These are phyloP conservation scores for Cyathus striatus DNA, from an alignment of 768 basidiomycete genomes.

Conservation along the genomic window DNA sequence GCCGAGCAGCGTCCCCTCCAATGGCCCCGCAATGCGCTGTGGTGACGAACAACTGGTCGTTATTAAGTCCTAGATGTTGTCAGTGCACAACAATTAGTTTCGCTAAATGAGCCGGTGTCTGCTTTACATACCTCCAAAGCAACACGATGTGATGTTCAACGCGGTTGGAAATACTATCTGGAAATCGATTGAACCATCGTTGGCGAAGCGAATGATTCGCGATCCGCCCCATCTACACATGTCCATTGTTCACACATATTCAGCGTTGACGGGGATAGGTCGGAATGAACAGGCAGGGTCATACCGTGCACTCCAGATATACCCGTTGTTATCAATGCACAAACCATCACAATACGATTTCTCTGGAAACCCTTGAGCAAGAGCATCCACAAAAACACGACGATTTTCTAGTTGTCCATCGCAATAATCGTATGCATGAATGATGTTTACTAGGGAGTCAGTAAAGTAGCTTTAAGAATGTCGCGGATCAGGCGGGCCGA, in stretches of 20 bases:
- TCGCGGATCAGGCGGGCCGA: slow-evolving; percentile 7
- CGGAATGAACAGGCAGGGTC: slow-evolving; percentile 5
- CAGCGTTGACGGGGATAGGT: slow-evolving; percentile 3
- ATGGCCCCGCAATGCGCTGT: slow-evolving; percentile 57
- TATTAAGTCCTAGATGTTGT: slow-evolving; percentile 50
- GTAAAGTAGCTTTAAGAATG: slow-evolving; percentile 79
- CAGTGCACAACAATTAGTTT: too few species aligned
- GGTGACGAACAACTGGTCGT: slow-evolving; percentile 62
- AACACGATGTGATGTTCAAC: slow-evolving; percentile 60
- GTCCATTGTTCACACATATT: slow-evolving; percentile 7
- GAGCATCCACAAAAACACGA: slow-evolving; percentile 52
- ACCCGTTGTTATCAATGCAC: slow-evolving; percentile 58
- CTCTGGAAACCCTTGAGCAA: slow-evolving; percentile 44
- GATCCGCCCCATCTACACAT: slow-evolving; percentile 58
- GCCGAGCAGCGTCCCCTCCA: slow-evolving; percentile 46
- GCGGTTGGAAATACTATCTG: slow-evolving; percentile 59
- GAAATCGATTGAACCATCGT: slow-evolving; percentile 48
- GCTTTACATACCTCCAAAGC: slow-evolving; percentile 63
- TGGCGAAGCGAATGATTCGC: slow-evolving; percentile 48
- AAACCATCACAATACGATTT: slow-evolving; percentile 60
- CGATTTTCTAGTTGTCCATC: slow-evolving; percentile 53
- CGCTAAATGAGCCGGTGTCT: too few species aligned
- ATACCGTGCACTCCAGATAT: slow-evolving; percentile 60
- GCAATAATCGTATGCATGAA: slow-evolving; percentile 64
- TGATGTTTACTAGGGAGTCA: slow-evolving; percentile 59